Conservation (phyloP, 768 basidiomycete species). For the Tylopilus subfusipes region DNA sequence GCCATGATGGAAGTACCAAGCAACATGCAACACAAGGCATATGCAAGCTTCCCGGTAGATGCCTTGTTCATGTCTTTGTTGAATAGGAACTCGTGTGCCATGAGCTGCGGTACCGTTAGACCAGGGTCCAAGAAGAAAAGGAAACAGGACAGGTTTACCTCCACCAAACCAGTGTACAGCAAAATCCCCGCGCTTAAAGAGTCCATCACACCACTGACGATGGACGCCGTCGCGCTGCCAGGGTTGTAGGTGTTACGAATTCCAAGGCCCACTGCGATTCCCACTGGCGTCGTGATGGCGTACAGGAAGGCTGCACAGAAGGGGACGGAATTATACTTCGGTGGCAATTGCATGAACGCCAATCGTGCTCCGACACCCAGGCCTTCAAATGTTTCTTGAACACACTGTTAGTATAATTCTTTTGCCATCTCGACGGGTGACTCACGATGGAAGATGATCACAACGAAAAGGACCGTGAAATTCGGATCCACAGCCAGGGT, state of each 20-base stretch:
- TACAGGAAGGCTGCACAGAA: conserved; percentile 60
- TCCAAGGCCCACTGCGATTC: conserved; percentile 82
- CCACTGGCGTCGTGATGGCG: conserved; percentile 79
- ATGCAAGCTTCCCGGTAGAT: conserved; percentile 60
- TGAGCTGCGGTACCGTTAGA: conserved; percentile 45
- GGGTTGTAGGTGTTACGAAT: conserved; percentile 80
- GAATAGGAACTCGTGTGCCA: conserved; percentile 95
- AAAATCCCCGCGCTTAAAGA: conserved; percentile 84
- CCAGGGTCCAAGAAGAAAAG: neutral
- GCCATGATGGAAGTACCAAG: conserved; percentile 88
- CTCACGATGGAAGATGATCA: conserved; percentile 89
- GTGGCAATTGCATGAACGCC: conserved; percentile 65
- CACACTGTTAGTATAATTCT: neutral
- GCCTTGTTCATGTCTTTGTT: conserved; percentile 80
- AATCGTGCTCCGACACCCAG: conserved; percentile 89
- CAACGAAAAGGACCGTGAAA: conserved; percentile 86
- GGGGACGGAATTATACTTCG: conserved; percentile 54
- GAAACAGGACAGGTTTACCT: conserved; percentile 40
- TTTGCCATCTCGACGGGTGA: conserved; percentile 13
- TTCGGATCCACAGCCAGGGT: conserved; percentile 84
- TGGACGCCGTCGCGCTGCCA: conserved; percentile 64
- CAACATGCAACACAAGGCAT: conserved; percentile 75
- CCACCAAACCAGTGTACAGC: conserved; percentile 82
- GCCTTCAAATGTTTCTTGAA: conserved; percentile 86
- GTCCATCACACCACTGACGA: conserved; percentile 84